Conservation (phyloP, 2,329 filamentous ascomycete species). For the Clonostachys rosea region DNA sequence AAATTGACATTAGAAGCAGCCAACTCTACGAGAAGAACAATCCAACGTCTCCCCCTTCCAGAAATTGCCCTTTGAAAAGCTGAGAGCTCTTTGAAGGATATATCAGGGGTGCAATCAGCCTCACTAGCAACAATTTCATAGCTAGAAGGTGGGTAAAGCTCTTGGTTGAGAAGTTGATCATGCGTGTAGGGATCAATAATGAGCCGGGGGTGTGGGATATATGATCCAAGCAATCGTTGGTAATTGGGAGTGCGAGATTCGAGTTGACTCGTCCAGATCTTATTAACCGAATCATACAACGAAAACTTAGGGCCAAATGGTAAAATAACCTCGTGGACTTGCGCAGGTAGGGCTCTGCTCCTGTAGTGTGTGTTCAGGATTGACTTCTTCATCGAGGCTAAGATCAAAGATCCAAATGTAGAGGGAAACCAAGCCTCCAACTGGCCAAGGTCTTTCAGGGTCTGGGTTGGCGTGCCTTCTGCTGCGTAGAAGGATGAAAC, state of each 20-base stretch:
- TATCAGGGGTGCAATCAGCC: constrained; percentile 34
- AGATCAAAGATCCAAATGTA: constrained; percentile 4
- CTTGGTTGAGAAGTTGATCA: neutral
- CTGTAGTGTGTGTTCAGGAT: constrained; percentile 16
- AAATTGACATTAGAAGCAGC: constrained; percentile 55
- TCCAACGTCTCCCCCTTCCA: constrained; percentile 43
- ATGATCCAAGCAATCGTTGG: constrained; percentile 10
- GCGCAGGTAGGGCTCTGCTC: constrained; percentile 7
- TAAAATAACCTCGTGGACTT: constrained; percentile 4
- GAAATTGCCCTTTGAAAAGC: constrained; percentile 42
- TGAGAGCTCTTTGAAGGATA: constrained; percentile 47
- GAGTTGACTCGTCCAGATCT: constrained; percentile 9
- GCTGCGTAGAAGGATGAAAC: no score
- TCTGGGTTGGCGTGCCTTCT: no score
- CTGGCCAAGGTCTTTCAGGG: constrained; percentile 5
- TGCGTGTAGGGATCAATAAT: constrained; percentile 7
- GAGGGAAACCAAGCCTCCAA: no score
- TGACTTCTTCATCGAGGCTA: constrained; percentile 6
- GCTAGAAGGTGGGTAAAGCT: constrained; percentile 38
- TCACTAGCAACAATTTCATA: constrained; percentile 48
- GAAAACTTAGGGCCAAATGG: constrained; percentile 8
- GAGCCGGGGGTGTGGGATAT: constrained; percentile 10
- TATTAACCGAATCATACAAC: constrained; percentile 6
- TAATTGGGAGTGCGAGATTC: constrained; percentile 4
- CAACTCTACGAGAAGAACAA: constrained; percentile 41